These are phyloP conservation scores for Mortierella sp. DNA, from an alignment of 371 early-diverging fungal species.

Conservation along the genomic window DNA sequence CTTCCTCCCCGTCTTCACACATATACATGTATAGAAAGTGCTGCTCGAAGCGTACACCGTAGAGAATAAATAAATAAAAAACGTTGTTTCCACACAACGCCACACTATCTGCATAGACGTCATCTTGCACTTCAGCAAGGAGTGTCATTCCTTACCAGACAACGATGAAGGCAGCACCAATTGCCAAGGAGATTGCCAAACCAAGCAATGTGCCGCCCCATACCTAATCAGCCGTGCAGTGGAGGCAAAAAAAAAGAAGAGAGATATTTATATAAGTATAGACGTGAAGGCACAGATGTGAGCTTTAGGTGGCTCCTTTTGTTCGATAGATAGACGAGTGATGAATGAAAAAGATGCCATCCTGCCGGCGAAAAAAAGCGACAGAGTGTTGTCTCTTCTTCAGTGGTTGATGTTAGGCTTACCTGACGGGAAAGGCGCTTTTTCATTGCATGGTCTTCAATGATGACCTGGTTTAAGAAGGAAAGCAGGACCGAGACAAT, in stretches of 20 bases:
- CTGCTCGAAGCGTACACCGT: no score
- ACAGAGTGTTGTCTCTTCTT: no score
- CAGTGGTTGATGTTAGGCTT: background rate
- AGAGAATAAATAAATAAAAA: no score
- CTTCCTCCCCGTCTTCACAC: no score
- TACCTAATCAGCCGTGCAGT: constrained; percentile 14
- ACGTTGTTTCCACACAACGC: background rate
- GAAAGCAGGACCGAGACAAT: constrained; percentile 84
- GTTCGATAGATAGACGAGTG: no score
- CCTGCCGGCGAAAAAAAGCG: no score
- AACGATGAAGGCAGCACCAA: constrained; percentile 47
- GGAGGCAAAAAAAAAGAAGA: background rate
- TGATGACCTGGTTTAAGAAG: constrained; percentile 65
- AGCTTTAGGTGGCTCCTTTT: no score
- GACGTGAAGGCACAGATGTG: no score
- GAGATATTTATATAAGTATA: no score
- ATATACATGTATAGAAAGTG: no score
- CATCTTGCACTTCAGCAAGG: background rate
- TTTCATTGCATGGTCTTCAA: constrained; percentile 15
- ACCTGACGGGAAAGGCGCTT: constrained; percentile 35
- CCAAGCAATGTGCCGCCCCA: constrained; percentile 40
- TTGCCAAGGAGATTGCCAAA: constrained; percentile 32
- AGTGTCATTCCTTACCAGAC: constrained; percentile 28
- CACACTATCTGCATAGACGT: background rate
- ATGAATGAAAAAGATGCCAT: background rate